Percentiles rank a stretch among this genome's conserved stretches.
Evolutionary conservation across 1,139 yeast genomes (phyloP).

Genomic region (Pichia sp.): DNA sequence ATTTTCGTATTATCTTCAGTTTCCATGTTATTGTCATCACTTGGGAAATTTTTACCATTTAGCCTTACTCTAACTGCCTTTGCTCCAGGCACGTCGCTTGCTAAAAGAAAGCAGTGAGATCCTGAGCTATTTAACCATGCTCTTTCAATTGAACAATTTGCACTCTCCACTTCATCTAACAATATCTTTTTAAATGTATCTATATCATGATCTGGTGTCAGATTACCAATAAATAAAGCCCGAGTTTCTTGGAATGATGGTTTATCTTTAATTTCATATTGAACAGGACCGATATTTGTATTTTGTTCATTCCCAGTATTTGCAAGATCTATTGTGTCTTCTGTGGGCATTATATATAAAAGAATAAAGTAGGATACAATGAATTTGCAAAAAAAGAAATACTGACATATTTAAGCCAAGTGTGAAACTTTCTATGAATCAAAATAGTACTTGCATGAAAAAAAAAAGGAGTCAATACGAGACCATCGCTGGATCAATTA

Average conservation of each 20-base stretch:
- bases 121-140: constrained; percentile 41
- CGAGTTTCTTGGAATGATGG: constrained; percentile 34
- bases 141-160: constrained; percentile 33
- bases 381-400: too few relatives aligned
- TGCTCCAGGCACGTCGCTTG: constrained; percentile 38
- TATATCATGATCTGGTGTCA: constrained; percentile 37
- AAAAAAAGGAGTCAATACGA: too few relatives aligned
- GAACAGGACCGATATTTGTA: neutral
- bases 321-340: neutral
- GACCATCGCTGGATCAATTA: too few relatives aligned
- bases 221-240: constrained; percentile 40
- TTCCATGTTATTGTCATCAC: constrained; percentile 17
- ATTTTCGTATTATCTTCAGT: constrained; percentile 26
- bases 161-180: constrained; percentile 28
- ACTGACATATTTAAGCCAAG: too few relatives aligned
- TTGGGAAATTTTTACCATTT: constrained; percentile 34
- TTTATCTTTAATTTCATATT: neutral
- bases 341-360: neutral
- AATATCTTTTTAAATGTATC: constrained; percentile 34
- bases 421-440: too few relatives aligned
- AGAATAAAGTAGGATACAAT: neutral
- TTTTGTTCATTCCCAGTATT: neutral
- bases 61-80: constrained; percentile 31
- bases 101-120: constrained; percentile 39
- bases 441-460: too few relatives aligned